Evolutionary conservation across 306 rosid species (phyloP).

Genomic region (Rosa rugosa): DNA sequence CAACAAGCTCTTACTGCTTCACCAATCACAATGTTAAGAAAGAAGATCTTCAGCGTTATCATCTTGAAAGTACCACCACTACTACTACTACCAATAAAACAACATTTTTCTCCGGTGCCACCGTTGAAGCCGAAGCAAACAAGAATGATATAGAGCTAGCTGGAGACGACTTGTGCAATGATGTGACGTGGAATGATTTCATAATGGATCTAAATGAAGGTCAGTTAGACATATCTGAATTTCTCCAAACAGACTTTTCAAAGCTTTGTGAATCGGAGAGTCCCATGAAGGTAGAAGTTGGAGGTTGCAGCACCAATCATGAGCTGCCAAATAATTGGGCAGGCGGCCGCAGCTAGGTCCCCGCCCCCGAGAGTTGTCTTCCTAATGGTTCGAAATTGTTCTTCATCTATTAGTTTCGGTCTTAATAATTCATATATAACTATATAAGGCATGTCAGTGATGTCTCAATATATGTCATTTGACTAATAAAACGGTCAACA

Average conservation of each 20-base stretch:
- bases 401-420: background rate
- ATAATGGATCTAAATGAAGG: slow-evolving; percentile 9
- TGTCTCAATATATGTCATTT: background rate
- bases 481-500: background rate
- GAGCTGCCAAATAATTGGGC: slow-evolving; percentile 3
- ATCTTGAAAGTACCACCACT: background rate
- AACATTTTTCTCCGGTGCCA: background rate
- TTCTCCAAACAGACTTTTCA: slow-evolving; percentile 24
- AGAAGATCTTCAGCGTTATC: background rate
- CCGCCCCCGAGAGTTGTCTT: background rate
- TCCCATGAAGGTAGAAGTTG: background rate
- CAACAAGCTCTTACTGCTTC: background rate
- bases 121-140: background rate
- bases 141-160: background rate
- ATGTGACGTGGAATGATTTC: slow-evolving; percentile 13
- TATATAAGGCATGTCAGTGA: too few relatives aligned
- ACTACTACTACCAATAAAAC: background rate
- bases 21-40: background rate
- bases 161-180: background rate
- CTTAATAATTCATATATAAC: background rate
- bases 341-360: background rate
- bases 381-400: background rate
- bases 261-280: slow-evolving; percentile 4
- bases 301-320: slow-evolving; percentile 1
- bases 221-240: slow-evolving; percentile 13